Evolutionary conservation across 805 yeast species (phyloP), one percentile per base, ranked within the genome.

Genomic region (Suhomyces tanzawaensis): DNA sequence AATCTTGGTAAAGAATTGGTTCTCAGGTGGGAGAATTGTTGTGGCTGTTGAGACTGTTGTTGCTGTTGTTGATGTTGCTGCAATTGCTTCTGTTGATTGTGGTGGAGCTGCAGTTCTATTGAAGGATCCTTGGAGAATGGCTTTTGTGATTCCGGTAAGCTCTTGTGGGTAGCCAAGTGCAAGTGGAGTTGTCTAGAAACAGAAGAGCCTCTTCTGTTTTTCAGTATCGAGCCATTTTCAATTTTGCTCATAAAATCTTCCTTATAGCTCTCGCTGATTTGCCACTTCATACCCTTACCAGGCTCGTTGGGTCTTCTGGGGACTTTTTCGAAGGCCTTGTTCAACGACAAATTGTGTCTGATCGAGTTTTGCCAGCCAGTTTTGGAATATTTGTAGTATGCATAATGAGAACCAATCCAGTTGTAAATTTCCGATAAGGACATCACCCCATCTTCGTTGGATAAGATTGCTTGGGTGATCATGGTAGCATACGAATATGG

Each of bases 251-350:
- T 63, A 53, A 90, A 90, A 47, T 93, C 99, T 31, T 81, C 81
- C 52, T 84, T 82, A 59, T 85, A 91, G 33, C 81, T 68, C 28
- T 87, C 93, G 46, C 89, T 80, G 42, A 93, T 90, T 65, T 89
- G 95, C 99, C 99, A 93, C 64, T 93, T 93, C 95, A 93, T 91
- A 47, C 99, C 98, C 62, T 93, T 93, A 13, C 99, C 99, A 0
- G 98, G 97, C 65, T 93, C 98, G 60, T 88, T 84, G 21, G 95
- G 90, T 57, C 85, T 78, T 54, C 99, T 76, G 28, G 98, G 96
- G 16, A 91, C 97, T 64, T 93, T 93, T 55, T 91, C 98, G 66
- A 93, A 93, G 12, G 99, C 98, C 68, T 91, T 93, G 64, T 93
- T 93, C 42, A 93, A 71, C 2, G 97, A 89, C 39, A 93, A 68